phyloP scores from a whole-genome alignment of 2,329 filamentous ascomycete species.

The Talaromyces sp. region DNA sequence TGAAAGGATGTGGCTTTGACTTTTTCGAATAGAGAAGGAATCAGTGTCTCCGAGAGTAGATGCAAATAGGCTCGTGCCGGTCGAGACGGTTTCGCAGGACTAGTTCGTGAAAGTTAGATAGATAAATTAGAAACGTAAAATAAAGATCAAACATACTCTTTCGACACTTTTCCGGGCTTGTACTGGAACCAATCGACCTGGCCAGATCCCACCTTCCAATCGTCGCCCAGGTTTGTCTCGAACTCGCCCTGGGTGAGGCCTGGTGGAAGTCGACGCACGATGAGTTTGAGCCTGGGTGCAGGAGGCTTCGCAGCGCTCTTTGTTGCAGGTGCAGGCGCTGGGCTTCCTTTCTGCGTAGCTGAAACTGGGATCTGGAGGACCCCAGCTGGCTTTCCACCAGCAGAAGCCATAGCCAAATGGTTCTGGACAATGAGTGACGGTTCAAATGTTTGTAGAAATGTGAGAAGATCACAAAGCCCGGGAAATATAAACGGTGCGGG shows the following conservation, averaged over 20 bases:
- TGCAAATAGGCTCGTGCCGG: conserved; percentile 81
- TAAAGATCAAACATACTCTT: conserved; percentile 58
- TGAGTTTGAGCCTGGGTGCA: conserved; percentile 70
- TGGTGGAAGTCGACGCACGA: conserved; percentile 79
- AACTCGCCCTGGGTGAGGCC: conserved; percentile 80
- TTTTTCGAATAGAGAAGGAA: conserved; percentile 63
- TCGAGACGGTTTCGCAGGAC: conserved; percentile 77
- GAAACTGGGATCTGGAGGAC: conserved; percentile 48
- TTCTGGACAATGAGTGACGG: neutral
- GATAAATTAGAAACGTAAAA: neutral
- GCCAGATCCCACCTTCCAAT: conserved; percentile 76
- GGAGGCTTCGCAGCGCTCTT: conserved; percentile 45
- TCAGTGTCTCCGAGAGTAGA: conserved; percentile 65
- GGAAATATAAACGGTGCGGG: neutral
- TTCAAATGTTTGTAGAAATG: neutral
- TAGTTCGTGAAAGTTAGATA: conserved; percentile 28
- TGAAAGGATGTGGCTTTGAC: conserved; percentile 69
- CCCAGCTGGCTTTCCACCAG: conserved; percentile 42
- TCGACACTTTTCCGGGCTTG: conserved; percentile 70
- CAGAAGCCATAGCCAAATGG: conserved; percentile 10
- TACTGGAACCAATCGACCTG: conserved; percentile 82
- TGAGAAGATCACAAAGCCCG: neutral
- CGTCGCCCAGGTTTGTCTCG: conserved; percentile 63
- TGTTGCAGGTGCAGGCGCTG: conserved; percentile 38
- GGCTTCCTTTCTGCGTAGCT: conserved; percentile 37